Conservation (phyloP, 2,329 filamentous ascomycete species). For the Tolypocladium amazonense region DNA sequence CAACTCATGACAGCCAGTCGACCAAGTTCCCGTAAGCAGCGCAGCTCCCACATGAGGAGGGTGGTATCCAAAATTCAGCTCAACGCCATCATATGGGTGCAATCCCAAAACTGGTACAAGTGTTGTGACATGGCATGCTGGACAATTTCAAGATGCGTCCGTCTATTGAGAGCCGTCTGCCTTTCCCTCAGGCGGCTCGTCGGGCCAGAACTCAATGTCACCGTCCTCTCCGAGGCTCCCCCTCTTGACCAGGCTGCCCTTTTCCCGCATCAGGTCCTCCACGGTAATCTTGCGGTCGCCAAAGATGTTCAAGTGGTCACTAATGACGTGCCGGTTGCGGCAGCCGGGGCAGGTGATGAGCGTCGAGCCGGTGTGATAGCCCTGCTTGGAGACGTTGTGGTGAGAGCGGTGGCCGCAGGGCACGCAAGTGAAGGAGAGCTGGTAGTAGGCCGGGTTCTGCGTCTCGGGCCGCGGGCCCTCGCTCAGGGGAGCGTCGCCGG, state of each 20-base stretch:
- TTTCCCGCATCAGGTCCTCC: constrained; percentile 67
- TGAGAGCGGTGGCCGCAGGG: constrained; percentile 72
- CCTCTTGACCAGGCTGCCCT: constrained; percentile 63
- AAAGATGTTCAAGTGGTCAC: constrained; percentile 76
- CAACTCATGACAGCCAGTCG: background rate
- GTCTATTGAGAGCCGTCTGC: background rate
- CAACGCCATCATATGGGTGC: background rate
- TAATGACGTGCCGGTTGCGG: constrained; percentile 81
- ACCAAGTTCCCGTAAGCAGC: background rate
- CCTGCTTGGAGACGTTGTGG: constrained; percentile 85
- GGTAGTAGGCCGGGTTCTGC: constrained; percentile 57
- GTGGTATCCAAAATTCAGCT: background rate
- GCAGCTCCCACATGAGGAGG: background rate
- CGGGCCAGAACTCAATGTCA: constrained; percentile 89
- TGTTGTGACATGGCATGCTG: background rate
- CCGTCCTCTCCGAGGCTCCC: constrained; percentile 64
- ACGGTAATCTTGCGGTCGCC: constrained; percentile 59
- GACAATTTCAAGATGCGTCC: background rate
- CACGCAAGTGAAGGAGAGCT: constrained; percentile 86
- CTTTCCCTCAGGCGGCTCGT: constrained; percentile 33
- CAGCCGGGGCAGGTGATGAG: constrained; percentile 83
- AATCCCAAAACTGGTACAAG: background rate
- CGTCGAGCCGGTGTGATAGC: constrained; percentile 83
- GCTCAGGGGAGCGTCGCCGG: constrained; percentile 11
- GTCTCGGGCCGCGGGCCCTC: constrained; percentile 18